Evolutionary conservation across 192 early-diverging fungal genomes (phyloP), one percentile per base, ranked within the genome.

Genomic region (Coemansia sp.): DNA sequence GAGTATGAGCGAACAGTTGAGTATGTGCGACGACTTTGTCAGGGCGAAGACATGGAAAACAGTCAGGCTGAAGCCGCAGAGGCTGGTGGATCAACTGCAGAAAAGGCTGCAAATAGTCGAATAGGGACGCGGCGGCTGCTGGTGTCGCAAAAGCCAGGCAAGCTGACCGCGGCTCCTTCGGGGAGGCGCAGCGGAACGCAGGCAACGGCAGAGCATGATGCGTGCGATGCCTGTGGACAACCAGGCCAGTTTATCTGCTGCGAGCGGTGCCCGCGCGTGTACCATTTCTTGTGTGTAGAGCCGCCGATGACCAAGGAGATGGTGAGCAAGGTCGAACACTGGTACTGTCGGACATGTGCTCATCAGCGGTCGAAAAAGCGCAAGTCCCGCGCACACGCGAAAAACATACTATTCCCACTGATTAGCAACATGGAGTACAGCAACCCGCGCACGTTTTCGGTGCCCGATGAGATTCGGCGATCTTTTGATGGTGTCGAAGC

Each of bases 171-270:
- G 18, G 10, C 11, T 5, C 15, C 18, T 12, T 21, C 18, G 52
- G 50, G 26, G 56, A 50, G 15, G 37, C 21, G 30, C 63, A 52
- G 47, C 46, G 57, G 35, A 52, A 36, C 19, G 20, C 18, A 6
- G 37, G 26, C 38, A 6, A 45, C 49, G 15, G 37, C 26, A 1
- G 69, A 53, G 31, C 61, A 78, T 47, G 75, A 78, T 42, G 38
- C 46, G 20, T 78, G 75, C 56, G 75, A 72, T 37, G 70, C 75
- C 9, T 78, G 75, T 48, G 65, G 66, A 0, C 69, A 72, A 49
- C 54, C 75, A 3, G 75, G 75, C 0, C 52, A 72, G 41, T 78
- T 78, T 16, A 67, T 78, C 51, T 72, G 69, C 59, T 78, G 75
- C 59, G 75, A 78, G 37, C 49, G 36, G 15, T 78, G 75, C 15